These are phyloP conservation scores for Tricholoma furcatifolium DNA, from an alignment of 768 basidiomycete genomes.

Conservation along the genomic window DNA sequence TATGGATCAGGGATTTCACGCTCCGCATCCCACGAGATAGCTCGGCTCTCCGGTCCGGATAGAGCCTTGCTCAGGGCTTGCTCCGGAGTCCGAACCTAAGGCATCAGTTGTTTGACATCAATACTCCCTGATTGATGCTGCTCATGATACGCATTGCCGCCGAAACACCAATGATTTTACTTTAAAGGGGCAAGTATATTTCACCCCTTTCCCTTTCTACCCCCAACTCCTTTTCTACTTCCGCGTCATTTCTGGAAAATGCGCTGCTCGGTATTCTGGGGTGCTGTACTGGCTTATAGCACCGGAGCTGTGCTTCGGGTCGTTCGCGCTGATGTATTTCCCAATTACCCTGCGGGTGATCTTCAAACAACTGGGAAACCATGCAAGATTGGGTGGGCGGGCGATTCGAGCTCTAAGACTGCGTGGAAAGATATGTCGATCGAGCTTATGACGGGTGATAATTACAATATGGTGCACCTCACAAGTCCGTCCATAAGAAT, in stretches of 20 bases:
- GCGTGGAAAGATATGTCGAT: slow-evolving; percentile 76
- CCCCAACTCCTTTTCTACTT: no score
- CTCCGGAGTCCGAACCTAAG: no score
- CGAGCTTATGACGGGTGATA: slow-evolving; percentile 77
- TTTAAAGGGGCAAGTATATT: no score
- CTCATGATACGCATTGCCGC: no score
- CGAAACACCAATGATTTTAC: no score
- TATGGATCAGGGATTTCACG: no score
- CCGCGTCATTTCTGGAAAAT: background rate
- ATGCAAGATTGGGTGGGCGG: slow-evolving; percentile 59
- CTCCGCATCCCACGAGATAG: no score
- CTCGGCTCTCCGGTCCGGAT: no score
- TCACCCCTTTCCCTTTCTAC: no score
- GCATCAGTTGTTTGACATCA: no score
- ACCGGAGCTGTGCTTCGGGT: slow-evolving; percentile 19
- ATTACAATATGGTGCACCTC: slow-evolving; percentile 64
- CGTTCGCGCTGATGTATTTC: slow-evolving; percentile 55
- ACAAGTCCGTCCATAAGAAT: slow-evolving; percentile 47
- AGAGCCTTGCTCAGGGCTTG: no score
- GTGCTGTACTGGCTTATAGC: slow-evolving; percentile 18
- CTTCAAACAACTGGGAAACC: slow-evolving; percentile 52
- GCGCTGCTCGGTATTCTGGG: background rate
- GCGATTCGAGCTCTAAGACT: slow-evolving; percentile 43
- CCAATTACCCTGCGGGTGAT: slow-evolving; percentile 57
- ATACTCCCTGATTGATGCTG: no score